These are phyloP conservation scores for Fomitopsis palustris DNA, from an alignment of 1,284 basidiomycete species.

Conservation along the genomic window DNA sequence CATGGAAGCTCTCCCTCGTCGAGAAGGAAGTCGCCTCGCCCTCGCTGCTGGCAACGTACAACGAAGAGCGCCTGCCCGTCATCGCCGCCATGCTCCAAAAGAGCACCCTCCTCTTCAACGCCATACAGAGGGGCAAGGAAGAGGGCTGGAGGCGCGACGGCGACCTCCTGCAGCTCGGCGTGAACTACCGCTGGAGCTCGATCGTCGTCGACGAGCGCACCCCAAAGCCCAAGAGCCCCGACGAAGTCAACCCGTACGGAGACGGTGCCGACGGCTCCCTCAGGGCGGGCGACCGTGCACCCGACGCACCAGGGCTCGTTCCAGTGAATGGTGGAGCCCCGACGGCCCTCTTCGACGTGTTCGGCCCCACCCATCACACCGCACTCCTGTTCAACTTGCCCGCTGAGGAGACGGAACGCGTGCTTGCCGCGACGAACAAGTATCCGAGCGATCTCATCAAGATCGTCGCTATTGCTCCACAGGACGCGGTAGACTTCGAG, in stretches of 20 bases:
- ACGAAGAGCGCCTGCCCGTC: constrained; percentile 25
- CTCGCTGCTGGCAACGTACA: constrained; percentile 21
- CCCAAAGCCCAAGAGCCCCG: constrained; percentile 7
- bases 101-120: constrained; percentile 8
- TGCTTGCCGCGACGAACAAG: constrained; percentile 9
- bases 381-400: constrained; percentile 21
- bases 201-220: constrained; percentile 36
- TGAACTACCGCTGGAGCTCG: constrained; percentile 18
- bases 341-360: constrained; percentile 22
- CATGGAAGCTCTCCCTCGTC: constrained; percentile 23
- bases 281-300: constrained; percentile 23
- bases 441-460: constrained; percentile 10
- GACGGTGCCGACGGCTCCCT: constrained; percentile 15
- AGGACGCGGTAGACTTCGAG: background rate
- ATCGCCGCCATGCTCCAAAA: constrained; percentile 20
- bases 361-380: constrained; percentile 20
- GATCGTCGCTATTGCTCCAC: background rate
- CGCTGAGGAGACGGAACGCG: background rate
- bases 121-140: background rate
- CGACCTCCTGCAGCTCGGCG: constrained; percentile 36
- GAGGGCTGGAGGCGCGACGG: constrained; percentile 4
- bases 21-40: constrained; percentile 20
- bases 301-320: constrained; percentile 34
- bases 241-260: constrained; percentile 16
- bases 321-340: background rate